Base-by-base conservation (phyloP, 345 rosid genomes). In the Crucihimalaya himalaica region DNA sequence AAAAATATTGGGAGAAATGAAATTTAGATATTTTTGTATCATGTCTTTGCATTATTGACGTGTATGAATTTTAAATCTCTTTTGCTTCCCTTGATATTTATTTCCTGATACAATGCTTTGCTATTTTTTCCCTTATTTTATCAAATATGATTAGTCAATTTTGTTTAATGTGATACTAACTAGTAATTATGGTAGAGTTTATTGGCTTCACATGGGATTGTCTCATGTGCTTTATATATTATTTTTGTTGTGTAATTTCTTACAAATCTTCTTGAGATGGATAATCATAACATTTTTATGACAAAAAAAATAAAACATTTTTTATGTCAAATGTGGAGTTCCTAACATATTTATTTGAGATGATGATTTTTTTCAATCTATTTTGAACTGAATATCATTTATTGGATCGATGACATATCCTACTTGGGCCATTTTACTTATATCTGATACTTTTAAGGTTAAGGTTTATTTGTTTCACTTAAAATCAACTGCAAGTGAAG, bases 41-140 rank as follows among this genome's bases (percentile, higher is more conserved):
- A 74, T 66, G 67, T 66, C 73, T 54, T 67, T 67, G 62, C 78
- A 74, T 59, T 74, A 73, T 73, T 59, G 51, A 45, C 64, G 32
- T 63, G 54, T 42, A 72, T 2, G 14, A 12, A 12, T 37, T 59
- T 47, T 4, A 31, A 8, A 34, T 34, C 25, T 51, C 23, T 10
- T 29, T 54, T 35, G 39, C 21, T 50, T 34, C 59, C 15, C n/a
- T 67, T 67, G 8, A 40, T 67, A 48, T 21, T 5, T 65, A 5
- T 23, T 29, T 21, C 4, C 11, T 14, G 20, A 8, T 8, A 6
- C 51, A 42, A 25, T 42, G 19, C 9, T 23, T 18, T 11, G 13
- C 4, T 45, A 16, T 32, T 32, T 5, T 29, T 42, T 34, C 2
- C 14, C 8, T 66, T 14, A 12, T 67, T 67, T 54, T 27, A 27